phyloP scores from a whole-genome alignment of 345 rosid species.

The Acer yangbiense region DNA sequence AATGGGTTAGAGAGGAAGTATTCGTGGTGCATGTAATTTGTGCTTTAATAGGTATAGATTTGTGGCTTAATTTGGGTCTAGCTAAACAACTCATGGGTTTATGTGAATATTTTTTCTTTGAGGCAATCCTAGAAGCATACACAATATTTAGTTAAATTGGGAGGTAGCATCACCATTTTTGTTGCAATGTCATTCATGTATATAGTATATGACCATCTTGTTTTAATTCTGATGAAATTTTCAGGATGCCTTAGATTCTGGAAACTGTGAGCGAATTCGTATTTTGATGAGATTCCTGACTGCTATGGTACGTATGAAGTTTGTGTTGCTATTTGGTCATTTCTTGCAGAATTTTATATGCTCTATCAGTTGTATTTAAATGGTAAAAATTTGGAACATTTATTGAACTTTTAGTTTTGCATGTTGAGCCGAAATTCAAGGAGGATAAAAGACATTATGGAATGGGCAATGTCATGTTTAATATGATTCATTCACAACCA shows the following conservation, averaged over 20 bases:
- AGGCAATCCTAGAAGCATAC: not conserved
- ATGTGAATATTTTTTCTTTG: not conserved
- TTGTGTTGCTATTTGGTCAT: conserved; percentile 16
- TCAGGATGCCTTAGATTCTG: conserved; percentile 79
- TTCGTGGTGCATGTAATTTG: not conserved
- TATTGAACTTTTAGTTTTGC: not conserved
- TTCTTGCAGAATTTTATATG: not conserved
- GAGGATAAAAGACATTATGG: not conserved
- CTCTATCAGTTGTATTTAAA: not conserved
- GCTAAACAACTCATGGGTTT: not conserved
- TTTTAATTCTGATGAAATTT: conserved; percentile 26
- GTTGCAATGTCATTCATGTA: not conserved
- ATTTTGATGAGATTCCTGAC: conserved; percentile 84
- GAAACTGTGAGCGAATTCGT: conserved; percentile 74
- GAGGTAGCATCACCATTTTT: not conserved
- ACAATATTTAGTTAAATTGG: not conserved
- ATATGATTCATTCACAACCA: not conserved
- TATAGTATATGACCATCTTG: not conserved
- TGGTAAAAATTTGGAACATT: not conserved
- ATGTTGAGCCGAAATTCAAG: not conserved
- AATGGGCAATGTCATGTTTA: not conserved
- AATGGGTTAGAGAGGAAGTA: not conserved
- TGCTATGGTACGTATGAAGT: conserved; percentile 58
- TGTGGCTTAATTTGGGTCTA: not conserved
- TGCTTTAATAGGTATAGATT: not conserved